Evolutionary conservation across 768 basidiomycete genomes (phyloP).

Genomic region (Crepidotus variabilis): DNA sequence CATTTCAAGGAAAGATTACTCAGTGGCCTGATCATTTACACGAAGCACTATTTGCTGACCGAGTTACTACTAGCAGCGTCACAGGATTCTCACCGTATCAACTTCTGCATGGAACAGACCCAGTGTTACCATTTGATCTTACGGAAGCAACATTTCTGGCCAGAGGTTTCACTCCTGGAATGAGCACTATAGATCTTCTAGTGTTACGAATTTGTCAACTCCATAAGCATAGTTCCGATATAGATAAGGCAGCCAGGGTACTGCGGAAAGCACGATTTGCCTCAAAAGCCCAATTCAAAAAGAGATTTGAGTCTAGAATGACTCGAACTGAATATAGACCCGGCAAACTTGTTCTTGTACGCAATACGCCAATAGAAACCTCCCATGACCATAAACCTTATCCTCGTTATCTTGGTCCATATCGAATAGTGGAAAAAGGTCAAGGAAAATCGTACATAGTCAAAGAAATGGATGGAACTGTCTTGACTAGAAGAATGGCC

Average conservation of each 20-base stretch:
- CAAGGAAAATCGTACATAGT: too few relatives aligned
- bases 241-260: not conserved
- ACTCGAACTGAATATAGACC: not conserved
- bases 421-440: not conserved
- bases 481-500: not conserved
- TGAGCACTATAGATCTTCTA: slow-evolving; percentile 3
- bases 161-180: not conserved
- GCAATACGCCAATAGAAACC: not conserved
- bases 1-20: slow-evolving; percentile 22
- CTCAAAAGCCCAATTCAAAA: not conserved
- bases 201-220: slow-evolving; percentile 1
- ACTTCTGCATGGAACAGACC: slow-evolving; percentile 26
- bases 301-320: not conserved
- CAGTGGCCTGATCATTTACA: slow-evolving; percentile 26
- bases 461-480: not conserved
- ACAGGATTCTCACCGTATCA: slow-evolving; percentile 31
- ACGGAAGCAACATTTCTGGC: slow-evolving; percentile 3
- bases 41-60: slow-evolving; percentile 25
- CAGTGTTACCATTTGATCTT: slow-evolving; percentile 12
- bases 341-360: not conserved
- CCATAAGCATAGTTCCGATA: not conserved
- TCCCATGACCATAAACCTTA: not conserved
- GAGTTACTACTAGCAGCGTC: slow-evolving; percentile 19
- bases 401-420: not conserved
- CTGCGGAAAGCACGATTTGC: not conserved